Evolutionary conservation across 2,329 filamentous ascomycete genomes (phyloP).

Genomic region (Cadophora gregata): DNA sequence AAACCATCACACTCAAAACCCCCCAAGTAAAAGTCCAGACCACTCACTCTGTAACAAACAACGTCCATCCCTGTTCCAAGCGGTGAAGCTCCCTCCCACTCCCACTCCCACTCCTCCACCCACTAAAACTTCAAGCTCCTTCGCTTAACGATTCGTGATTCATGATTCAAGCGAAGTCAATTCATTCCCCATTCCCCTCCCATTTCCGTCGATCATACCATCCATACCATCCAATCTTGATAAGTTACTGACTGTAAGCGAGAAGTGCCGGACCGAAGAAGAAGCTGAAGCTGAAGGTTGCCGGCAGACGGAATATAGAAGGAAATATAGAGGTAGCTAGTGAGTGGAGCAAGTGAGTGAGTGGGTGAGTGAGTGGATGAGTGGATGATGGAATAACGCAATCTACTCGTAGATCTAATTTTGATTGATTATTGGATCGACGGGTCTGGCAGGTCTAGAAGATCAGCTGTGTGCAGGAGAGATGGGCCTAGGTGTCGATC

Average conservation of each 20-base stretch:
- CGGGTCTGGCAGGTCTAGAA: background rate
- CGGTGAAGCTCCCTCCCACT: slow-evolving; percentile 10
- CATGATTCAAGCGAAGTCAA: too few relatives aligned
- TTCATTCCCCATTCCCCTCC: background rate
- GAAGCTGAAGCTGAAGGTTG: too few relatives aligned
- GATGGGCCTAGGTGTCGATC: slow-evolving; percentile 4
- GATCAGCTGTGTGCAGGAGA: background rate
- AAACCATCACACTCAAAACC: background rate
- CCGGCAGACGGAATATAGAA: too few relatives aligned
- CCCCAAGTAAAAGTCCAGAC: background rate
- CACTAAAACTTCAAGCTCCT: too few relatives aligned
- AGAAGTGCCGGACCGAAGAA: too few relatives aligned
- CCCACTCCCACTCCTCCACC: too few relatives aligned
- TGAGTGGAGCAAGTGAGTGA: too few relatives aligned
- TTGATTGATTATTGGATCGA: background rate
- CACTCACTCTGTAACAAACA: background rate
- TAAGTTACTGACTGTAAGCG: too few relatives aligned
- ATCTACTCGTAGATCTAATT: too few relatives aligned
- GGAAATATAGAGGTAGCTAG: background rate
- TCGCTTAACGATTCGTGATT: background rate
- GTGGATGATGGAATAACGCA: slow-evolving; percentile 9
- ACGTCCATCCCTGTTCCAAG: slow-evolving; percentile 5
- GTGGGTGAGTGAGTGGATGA: too few relatives aligned
- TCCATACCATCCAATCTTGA: too few relatives aligned
- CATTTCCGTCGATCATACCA: background rate